phyloP scores from a whole-genome alignment of 768 basidiomycete species.

The Pulveroboletus sp. region DNA sequence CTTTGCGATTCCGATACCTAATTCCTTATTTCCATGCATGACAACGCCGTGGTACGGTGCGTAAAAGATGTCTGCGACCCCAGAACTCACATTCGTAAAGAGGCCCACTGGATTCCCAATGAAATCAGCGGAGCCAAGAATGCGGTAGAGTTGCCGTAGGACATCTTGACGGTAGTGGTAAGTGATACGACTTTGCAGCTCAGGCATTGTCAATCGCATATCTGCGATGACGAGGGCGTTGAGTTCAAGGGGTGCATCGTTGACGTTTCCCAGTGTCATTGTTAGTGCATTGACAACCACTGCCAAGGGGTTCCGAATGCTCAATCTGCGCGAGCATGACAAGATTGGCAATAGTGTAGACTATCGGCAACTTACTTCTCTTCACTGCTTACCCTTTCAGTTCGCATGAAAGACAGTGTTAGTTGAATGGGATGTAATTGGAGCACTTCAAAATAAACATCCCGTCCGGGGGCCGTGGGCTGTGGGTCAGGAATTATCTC shows the following conservation, averaged over 20 bases:
- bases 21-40: slow-evolving; percentile 91
- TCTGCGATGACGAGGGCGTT: slow-evolving; percentile 94
- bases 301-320: slow-evolving; percentile 84
- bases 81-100: slow-evolving; percentile 97
- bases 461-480: slow-evolving; percentile 60
- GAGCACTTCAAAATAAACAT: slow-evolving; percentile 92
- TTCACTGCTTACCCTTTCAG: slow-evolving; percentile 87
- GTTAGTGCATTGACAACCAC: slow-evolving; percentile 92
- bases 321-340: slow-evolving; percentile 42
- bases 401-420: slow-evolving; percentile 94
- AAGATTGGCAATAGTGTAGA: not conserved
- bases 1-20: slow-evolving; percentile 93
- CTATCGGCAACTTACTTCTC: slow-evolving; percentile 66
- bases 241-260: slow-evolving; percentile 90
- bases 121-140: slow-evolving; percentile 97
- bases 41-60: slow-evolving; percentile 97
- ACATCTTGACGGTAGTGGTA: slow-evolving; percentile 95
- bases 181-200: slow-evolving; percentile 76
- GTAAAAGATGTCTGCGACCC: slow-evolving; percentile 97
- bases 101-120: slow-evolving; percentile 94
- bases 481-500: slow-evolving; percentile 69
- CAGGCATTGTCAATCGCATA: slow-evolving; percentile 80
- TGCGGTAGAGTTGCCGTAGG: slow-evolving; percentile 89
- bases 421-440: slow-evolving; percentile 93
- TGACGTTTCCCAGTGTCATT: slow-evolving; percentile 96